Base-by-base conservation (phyloP, 1,284 basidiomycete species). In the Meira nashicola region DNA sequence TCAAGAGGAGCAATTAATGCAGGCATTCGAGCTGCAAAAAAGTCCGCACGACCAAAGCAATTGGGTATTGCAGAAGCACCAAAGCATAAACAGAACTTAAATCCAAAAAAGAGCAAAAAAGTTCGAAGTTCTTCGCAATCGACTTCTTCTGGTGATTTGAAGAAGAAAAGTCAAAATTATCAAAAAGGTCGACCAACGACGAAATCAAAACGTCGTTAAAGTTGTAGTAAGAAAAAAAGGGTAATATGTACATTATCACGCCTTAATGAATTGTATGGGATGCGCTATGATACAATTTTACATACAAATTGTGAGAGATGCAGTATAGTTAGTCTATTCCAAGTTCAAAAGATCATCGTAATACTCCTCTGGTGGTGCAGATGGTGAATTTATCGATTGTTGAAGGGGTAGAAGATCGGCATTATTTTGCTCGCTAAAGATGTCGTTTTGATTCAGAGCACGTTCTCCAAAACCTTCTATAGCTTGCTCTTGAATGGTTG, bases 21-120 rank as follows among this genome's bases (percentile, higher is more conserved):
- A 0, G 59, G 62, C 0, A 65, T 78, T 21, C 64, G 76, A 3
- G 68, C 73, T 8, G 71, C 73, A 0, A 78, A 78, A 64, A 67
- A 67, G 50, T 51, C 62, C 17, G 63, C 67, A 39, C 59, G 67
- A 2, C 76, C 76, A 12, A 70, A 63, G 2, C 67, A 68, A 52
- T 60, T 78, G n/a, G 70, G 73, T 21, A 67, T 66, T 2, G 55
- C 59, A 3, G 64, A 62, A 21, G 23, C 17, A 4, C 17, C 17
- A 25, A 25, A 25, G 17, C 15, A 59, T 28, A 62, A 60, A 23
- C 44, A 49, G 23, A 60, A 50, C 23, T 39, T 39, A 41, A 47
- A 11, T 40, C 21, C 33, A 2, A 60, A 60, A 43, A 40, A 39
- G 14, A 46, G 39, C 6, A 49, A 50, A 44, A 59, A 49, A 54